Evolutionary conservation across 2,329 filamentous ascomycete genomes (phyloP), one percentile per base, ranked within the genome.

Genomic region (Keithomyces neogunnii): DNA sequence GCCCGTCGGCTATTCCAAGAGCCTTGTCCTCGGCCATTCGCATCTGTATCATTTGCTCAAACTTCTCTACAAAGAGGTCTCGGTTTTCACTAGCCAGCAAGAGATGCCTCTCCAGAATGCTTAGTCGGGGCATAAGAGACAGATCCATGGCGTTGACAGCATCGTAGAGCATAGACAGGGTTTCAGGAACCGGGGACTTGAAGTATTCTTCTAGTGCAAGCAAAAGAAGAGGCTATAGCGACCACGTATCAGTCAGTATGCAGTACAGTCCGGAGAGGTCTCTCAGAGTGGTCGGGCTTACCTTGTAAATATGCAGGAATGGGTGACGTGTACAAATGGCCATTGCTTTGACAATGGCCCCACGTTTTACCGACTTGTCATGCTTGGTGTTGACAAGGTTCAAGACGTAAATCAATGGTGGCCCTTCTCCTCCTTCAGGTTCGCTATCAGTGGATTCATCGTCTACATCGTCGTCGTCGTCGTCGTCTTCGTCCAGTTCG

Each of bases 331-430:
- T 99, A 74, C 93, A 99, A 59, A 99, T 96, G 32, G 93, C 93
- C 93, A 99, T 99, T 42, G 93, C 89, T 67, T 97, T 97, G 53
- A 97, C 92, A 47, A 96, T 80, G 26, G 93, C 93, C 53, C 93
- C 93, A 78, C 93, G 85, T 70, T 93, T 95, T 46, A 89, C 89
- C 26, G 86, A 86, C 63, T 88, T 92, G 73, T 99, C 93, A 66
- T 95, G 89, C 69, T 97, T 97, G 6, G 92, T 99, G 67, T 99
- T 97, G 60, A 99, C 93, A 64, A 99, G 72, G 67, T 99, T 99
- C 58, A 99, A 75, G 48, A 99, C 93, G 68, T 99, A 97, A 62
- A 99, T 93, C 59, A 99, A 73, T 3, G 93, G 93, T 11, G 93
- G 90, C 0, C 90, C 92, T 64, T 96, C 89, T 29, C 80, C 81